Evolutionary conservation across 2,329 filamentous ascomycete genomes (phyloP).

Genomic region (Exophiala spinifera): DNA sequence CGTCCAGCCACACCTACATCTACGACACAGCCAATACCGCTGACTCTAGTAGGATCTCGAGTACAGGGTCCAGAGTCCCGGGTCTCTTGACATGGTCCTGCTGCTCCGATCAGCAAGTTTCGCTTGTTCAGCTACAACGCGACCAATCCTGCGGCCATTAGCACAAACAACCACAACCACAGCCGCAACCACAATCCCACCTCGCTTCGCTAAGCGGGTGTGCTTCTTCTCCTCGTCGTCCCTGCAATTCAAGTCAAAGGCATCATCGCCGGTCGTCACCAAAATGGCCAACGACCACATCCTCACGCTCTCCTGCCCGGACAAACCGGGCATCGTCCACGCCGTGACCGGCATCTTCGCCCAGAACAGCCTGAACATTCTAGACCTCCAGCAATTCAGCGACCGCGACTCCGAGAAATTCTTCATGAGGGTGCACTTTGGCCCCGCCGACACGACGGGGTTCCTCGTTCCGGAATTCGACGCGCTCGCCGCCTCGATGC

Average conservation of each 20-base stretch:
- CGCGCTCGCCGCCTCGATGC: slow-evolving; percentile 60
- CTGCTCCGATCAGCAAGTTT: neutral
- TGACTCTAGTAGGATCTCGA: too few relatives aligned
- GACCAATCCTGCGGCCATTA: neutral
- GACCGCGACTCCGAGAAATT: slow-evolving; percentile 71
- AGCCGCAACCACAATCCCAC: too few relatives aligned
- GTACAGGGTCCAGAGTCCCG: neutral
- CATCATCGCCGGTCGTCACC: slow-evolving; percentile 1
- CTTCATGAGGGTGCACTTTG: slow-evolving; percentile 87
- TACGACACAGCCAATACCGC: neutral
- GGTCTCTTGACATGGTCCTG: neutral
- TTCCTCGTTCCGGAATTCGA: slow-evolving; percentile 57
- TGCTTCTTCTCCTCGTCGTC: neutral
- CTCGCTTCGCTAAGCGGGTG: neutral
- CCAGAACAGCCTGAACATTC: slow-evolving; percentile 70
- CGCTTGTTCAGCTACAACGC: neutral
- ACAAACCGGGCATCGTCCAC: slow-evolving; percentile 81
- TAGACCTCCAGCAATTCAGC: slow-evolving; percentile 81
- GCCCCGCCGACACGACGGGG: slow-evolving; percentile 50
- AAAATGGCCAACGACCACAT: slow-evolving; percentile 57
- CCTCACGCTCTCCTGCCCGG: slow-evolving; percentile 78
- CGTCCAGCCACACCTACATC: neutral
- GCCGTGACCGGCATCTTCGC: slow-evolving; percentile 77
- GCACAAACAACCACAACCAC: too few relatives aligned
- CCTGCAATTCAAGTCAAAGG: neutral